A percentile compares a stretch with the other conserved stretches of the same genome.
phyloP scores from a whole-genome alignment of 306 rosid species.

The Morella rubra region DNA sequence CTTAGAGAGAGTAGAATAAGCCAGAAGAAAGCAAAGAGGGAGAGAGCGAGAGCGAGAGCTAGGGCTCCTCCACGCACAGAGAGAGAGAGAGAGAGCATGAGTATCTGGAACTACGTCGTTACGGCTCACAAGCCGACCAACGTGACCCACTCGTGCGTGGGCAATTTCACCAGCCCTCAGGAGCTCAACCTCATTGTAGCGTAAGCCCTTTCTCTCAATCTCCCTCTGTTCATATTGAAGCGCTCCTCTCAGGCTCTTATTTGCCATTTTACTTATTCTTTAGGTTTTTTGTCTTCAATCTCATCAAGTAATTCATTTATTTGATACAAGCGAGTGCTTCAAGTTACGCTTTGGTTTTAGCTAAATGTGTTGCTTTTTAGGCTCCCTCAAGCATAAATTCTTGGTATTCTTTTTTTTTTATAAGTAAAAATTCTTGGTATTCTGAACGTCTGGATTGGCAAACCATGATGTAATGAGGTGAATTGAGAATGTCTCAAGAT shows the following conservation, averaged over 20 bases:
- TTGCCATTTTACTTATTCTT: not conserved
- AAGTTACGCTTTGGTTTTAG: not conserved
- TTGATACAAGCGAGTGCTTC: not conserved
- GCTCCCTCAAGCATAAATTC: no score
- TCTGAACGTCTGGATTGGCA: no score
- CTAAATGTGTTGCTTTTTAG: not conserved
- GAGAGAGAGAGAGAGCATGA: slow-evolving; percentile 46
- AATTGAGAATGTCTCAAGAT: not conserved
- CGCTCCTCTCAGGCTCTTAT: not conserved
- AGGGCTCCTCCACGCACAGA: no score
- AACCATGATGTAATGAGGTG: no score
- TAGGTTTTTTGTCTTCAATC: slow-evolving; percentile 33
- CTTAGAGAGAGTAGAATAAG: no score
- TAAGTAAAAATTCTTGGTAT: no score
- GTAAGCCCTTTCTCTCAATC: slow-evolving; percentile 32
- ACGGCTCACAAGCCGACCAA: slow-evolving; percentile 98
- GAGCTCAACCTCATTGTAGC: slow-evolving; percentile 95
- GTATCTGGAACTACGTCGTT: slow-evolving; percentile 95
- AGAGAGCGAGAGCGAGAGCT: no score
- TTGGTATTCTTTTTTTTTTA: no score
- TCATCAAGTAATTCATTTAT: not conserved
- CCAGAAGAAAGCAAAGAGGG: no score
- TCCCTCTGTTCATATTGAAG: not conserved
- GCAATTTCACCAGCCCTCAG: slow-evolving; percentile 92
- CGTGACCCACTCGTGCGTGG: slow-evolving; percentile 94